These are phyloP conservation scores for Globisporangium emineosum DNA, from an alignment of 352 stramenopile genomes.

Conservation along the genomic window DNA sequence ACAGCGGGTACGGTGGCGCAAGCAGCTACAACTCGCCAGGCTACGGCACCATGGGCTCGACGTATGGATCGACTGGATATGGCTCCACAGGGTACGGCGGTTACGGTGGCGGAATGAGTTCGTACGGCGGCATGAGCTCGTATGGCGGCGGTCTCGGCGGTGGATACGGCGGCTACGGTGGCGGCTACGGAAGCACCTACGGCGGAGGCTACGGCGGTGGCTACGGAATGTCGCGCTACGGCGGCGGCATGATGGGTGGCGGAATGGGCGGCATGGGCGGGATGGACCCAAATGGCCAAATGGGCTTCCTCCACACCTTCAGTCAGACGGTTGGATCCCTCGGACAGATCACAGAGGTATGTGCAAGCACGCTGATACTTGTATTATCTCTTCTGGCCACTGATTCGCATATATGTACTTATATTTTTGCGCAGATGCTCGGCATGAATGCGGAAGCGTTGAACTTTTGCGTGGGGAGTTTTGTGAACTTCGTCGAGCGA, in stretches of 20 bases:
- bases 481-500: conserved; percentile 81
- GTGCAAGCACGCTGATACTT: background rate
- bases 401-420: background rate
- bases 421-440: conserved; percentile 31
- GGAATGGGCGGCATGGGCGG: conserved; percentile 24
- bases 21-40: conserved; percentile 24
- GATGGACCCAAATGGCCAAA: conserved; percentile 50
- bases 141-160: conserved; percentile 34
- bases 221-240: conserved; percentile 34
- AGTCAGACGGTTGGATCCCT: conserved; percentile 71
- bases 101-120: conserved; percentile 22
- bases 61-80: conserved; percentile 6
- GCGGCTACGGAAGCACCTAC: conserved; percentile 31
- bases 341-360: conserved; percentile 69
- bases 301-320: conserved; percentile 64
- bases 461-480: conserved; percentile 77
- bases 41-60: conserved; percentile 20
- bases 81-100: conserved; percentile 7
- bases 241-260: conserved; percentile 29
- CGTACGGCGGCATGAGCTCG: conserved; percentile 23
- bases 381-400: background rate
- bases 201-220: conserved; percentile 35
- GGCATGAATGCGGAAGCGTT: conserved; percentile 76
- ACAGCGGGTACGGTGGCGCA: conserved; percentile 13
- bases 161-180: conserved; percentile 24